Evolutionary conservation across 768 basidiomycete species (phyloP).

Genomic region (Tricholoma sp.): DNA sequence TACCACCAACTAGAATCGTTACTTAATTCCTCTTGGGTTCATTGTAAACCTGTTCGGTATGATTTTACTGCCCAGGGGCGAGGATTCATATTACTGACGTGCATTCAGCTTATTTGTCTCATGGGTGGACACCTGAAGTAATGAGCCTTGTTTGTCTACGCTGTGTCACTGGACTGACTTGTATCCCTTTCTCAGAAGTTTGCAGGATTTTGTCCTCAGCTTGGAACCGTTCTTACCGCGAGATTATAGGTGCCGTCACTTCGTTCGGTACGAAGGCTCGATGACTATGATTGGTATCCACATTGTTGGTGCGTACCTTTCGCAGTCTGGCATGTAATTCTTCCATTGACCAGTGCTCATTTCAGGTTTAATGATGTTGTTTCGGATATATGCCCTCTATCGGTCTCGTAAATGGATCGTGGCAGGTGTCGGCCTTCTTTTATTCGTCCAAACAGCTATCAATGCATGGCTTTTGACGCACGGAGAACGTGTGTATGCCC

Average conservation of each 20-base stretch:
- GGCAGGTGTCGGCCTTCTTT: conserved; percentile 27
- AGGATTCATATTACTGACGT: neutral
- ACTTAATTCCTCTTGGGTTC: conserved; percentile 59
- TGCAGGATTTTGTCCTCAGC: neutral
- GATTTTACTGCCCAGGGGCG: neutral
- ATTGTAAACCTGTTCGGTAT: conserved; percentile 49
- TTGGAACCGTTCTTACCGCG: neutral
- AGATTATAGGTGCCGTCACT: conserved; percentile 34
- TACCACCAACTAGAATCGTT: conserved; percentile 44
- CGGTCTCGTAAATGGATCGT: conserved; percentile 26
- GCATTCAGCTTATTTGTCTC: conserved; percentile 36
- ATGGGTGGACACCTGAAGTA: conserved; percentile 35
- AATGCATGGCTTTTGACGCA: conserved; percentile 51
- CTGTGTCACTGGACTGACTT: neutral
- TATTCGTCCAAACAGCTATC: conserved; percentile 39
- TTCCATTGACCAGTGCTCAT: neutral
- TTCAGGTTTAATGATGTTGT: conserved; percentile 49
- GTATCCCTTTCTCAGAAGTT: neutral
- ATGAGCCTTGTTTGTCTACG: conserved; percentile 2
- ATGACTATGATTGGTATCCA: conserved; percentile 51
- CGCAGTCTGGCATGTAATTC: neutral
- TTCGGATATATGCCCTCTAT: conserved; percentile 43
- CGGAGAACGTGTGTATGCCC: conserved; percentile 40
- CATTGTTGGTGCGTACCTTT: conserved; percentile 30
- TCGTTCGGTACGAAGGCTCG: conserved; percentile 47